Base-by-base conservation (phyloP, 2,329 filamentous ascomycete species). In the Hymenoscyphus fructigenus region DNA sequence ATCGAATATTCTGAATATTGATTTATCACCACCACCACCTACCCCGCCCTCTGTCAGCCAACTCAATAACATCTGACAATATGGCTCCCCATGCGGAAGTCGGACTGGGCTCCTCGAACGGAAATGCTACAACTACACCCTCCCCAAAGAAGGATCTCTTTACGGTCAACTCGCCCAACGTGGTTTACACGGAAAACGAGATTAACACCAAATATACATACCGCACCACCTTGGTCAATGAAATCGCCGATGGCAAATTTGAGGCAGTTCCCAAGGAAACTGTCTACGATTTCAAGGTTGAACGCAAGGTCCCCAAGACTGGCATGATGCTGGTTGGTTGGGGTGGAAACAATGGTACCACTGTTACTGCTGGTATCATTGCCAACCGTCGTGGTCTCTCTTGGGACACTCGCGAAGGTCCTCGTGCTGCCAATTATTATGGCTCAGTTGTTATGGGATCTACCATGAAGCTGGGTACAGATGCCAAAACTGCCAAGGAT, bases 321-420 rank as follows among this genome's bases (percentile, higher is more conserved):
- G 95, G 95, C 76, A 87, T 97, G 83, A 98, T 99, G 95, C 86
- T 99, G 71, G 94, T 99, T 71, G 95, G 95, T 69, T 94, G 91
- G 88, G 95, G 95, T 80, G 95, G 95, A 76, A 99, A 99, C 87
- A 99, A 99, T 78, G 95, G 95, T 71, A 92, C 92, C 71, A 99
- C 95, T 65, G 92, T 99, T 68, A 98, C 95, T 66, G 95, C 95
- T 68, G 95, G 94, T 78, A 96, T 99, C 80, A 86, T 99, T 77
- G 95, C 94, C 80, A 99, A 99, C 82, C 91, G 92, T 77, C 91
- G 89, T 73, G 85, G 87, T 65, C 86, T 98, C 65, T 83, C 84
- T 67, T 99, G 95, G 95, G 92, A 97, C 70, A 98, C 95, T 74
- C 93, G 94, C 75, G 92, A 97, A 79, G 93, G 93, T 61, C 82